Base-by-base conservation (phyloP, 176 grass and related monocot species). In the Oryza punctata region DNA sequence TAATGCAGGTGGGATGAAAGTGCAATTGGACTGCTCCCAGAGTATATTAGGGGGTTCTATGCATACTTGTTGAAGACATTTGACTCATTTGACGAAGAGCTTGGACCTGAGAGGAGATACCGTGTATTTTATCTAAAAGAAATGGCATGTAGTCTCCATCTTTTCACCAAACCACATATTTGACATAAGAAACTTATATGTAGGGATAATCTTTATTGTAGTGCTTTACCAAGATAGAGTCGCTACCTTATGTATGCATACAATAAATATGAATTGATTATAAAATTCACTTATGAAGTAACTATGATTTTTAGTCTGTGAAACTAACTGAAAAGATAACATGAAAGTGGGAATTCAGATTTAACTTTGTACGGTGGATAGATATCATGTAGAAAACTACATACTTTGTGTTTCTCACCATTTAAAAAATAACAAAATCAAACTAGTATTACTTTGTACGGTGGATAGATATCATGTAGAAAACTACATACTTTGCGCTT, bases 1-100 rank as follows among this genome's bases (percentile, higher is more conserved):
- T 60, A 60, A 74, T 88, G 61, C 47, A 88, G 87, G 26, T 88
- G 81, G 75, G 47, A 79, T 61, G 81, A 80, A 79, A 74, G 37
- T 27, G 81, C 81, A 12, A 8, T 38, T 12, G 27, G 12, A 47
- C 21, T 88, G 21, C 87, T 88, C 79, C 87, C 87, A 28, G 70
- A 73, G 18, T 84, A 79, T 47, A 59, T 79, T 35, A 68, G 54
- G 63, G 76, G 76, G 59, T 79, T 88, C 81, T 84, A 84, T 69
- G 6, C 67, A 33, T 75, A 47, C n/a, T 2, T 75, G 1, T 29
- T 84, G 69, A 78, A 88, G 46, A 84, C 87, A 63, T 88, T 88
- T 74, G 16, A 46, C 35, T 84, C 60, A 26, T 79, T 88, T 79
- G 81, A 74, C 61, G 46, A 79, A 74, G 87, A 59, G 40, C 27